Percentiles rank a stretch among this genome's conserved stretches.
phyloP scores from a whole-genome alignment of 169 alveolate genomes.

The Plasmodium falciparum region DNA sequence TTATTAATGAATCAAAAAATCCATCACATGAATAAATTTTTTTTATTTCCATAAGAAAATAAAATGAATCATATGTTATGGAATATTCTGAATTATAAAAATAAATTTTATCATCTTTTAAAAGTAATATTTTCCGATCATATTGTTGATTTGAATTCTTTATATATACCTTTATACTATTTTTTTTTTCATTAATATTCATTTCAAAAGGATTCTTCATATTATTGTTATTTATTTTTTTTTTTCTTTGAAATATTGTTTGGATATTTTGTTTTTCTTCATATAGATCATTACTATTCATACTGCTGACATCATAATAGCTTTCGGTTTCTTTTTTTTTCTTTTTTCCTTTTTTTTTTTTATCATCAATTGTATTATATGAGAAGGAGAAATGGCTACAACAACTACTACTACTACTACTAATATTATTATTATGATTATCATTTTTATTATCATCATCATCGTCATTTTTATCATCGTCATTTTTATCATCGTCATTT shows the following conservation, averaged over 20 bases:
- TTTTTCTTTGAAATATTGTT: background rate
- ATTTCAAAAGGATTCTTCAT: conserved; percentile 8
- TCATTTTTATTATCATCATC: too few relatives aligned
- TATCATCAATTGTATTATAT: background rate
- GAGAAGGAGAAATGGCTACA: too few relatives aligned
- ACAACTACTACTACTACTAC: too few relatives aligned
- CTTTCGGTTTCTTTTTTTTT: background rate
- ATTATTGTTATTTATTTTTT: background rate
- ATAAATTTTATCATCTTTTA: conserved; percentile 48
- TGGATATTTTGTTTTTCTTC: background rate
- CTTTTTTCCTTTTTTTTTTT: background rate
- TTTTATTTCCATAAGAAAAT: conserved; percentile 73
- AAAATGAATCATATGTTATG: conserved; percentile 65
- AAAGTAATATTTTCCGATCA: conserved; percentile 61
- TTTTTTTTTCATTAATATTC: conserved; percentile 39
- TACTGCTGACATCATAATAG: conserved; percentile 43
- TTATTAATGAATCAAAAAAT: conserved; percentile 62
- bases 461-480: too few relatives aligned
- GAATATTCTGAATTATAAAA: conserved; percentile 62
- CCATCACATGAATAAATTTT: conserved; percentile 65
- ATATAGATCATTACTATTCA: conserved; percentile 20
- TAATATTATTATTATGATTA: too few relatives aligned
- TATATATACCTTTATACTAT: conserved; percentile 62
- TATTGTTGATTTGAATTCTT: conserved; percentile 31
- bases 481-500: too few relatives aligned